Evolutionary conservation across 1,139 yeast species (phyloP).

Genomic region (Candida dubliniensis): DNA sequence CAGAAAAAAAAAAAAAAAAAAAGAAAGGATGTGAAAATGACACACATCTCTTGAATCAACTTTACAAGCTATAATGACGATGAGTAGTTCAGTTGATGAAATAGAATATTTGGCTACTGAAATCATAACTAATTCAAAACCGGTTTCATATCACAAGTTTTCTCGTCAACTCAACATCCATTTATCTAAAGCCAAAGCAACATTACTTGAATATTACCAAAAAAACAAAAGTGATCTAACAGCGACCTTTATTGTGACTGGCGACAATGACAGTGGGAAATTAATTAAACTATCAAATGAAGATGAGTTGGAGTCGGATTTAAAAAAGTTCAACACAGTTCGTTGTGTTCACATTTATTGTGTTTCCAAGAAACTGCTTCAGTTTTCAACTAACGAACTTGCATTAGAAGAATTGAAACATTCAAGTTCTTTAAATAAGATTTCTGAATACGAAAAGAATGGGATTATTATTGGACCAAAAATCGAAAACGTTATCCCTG

Average conservation of each 20-base stretch:
- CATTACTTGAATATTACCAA: constrained; percentile 32
- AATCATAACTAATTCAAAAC: constrained; percentile 24
- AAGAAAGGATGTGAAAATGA: neutral
- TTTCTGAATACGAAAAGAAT: constrained; percentile 22
- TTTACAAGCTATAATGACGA: constrained; percentile 27
- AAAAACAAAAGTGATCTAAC: constrained; percentile 31
- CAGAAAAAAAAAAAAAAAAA: no score
- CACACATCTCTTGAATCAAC: neutral
- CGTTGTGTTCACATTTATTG: constrained; percentile 35
- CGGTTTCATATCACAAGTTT: constrained; percentile 33
- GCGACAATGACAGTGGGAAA: constrained; percentile 15
- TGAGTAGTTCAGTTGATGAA: constrained; percentile 31
- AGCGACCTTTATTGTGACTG: constrained; percentile 38
- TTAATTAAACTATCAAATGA: constrained; percentile 25
- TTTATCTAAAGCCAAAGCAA: constrained; percentile 28
- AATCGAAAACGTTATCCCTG: constrained; percentile 13
- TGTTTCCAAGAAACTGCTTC: constrained; percentile 21
- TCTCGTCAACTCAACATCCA: constrained; percentile 30
- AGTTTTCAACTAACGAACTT: constrained; percentile 23
- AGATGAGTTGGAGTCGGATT: constrained; percentile 17
- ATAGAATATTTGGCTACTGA: constrained; percentile 31
- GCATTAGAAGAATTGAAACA: constrained; percentile 31
- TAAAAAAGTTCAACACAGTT: constrained; percentile 22
- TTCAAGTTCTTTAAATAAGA: constrained; percentile 19
- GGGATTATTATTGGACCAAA: constrained; percentile 41